A percentile compares a stretch with the other conserved stretches of the same genome.
These are phyloP conservation scores for Strobilomyces echinocephalus DNA, from an alignment of 768 basidiomycete species.

Conservation along the genomic window DNA sequence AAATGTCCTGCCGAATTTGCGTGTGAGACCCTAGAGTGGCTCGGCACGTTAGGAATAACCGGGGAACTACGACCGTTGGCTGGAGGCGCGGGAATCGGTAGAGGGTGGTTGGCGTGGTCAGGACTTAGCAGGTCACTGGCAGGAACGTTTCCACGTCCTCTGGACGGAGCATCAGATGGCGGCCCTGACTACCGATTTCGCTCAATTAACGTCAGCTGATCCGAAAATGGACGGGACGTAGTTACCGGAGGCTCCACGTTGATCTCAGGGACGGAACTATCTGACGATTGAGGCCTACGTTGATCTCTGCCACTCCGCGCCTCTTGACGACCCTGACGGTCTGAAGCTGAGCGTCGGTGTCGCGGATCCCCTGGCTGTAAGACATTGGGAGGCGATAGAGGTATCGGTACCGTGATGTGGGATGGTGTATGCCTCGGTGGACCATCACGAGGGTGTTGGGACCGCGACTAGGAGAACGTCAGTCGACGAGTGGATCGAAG, in stretches of 20 bases:
- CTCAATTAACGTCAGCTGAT: conserved; percentile 12
- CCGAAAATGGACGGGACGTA: conserved; percentile 8
- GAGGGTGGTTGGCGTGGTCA: conserved; percentile 27
- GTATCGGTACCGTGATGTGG: conserved; percentile 22
- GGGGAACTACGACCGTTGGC: conserved; percentile 12
- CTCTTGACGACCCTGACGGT: conserved; percentile 24
- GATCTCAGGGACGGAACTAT: conserved; percentile 34
- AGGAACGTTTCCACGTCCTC: conserved; percentile 14
- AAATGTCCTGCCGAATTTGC: conserved; percentile 11
- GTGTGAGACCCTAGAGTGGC: conserved; percentile 6
- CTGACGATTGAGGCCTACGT: conserved; percentile 27
- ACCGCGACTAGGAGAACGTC: conserved; percentile 12
- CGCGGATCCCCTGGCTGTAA: conserved; percentile 11
- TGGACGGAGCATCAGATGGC: conserved; percentile 31
- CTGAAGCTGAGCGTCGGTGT: conserved; percentile 19
- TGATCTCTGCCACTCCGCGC: conserved; percentile 17
- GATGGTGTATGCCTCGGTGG: conserved; percentile 17
- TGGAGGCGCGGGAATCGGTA: conserved; percentile 22
- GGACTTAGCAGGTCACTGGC: conserved; percentile 25
- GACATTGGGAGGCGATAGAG: conserved; percentile 23
- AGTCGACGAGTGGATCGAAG: not conserved
- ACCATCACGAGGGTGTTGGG: conserved; percentile 7
- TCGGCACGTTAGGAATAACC: conserved; percentile 14
- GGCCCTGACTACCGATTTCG: conserved; percentile 25
- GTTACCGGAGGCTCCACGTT: conserved; percentile 29